A percentile compares a stretch with the other conserved stretches of the same genome.
phyloP scores from a whole-genome alignment of 1,284 basidiomycete species.

The Marasmius fiardii region DNA sequence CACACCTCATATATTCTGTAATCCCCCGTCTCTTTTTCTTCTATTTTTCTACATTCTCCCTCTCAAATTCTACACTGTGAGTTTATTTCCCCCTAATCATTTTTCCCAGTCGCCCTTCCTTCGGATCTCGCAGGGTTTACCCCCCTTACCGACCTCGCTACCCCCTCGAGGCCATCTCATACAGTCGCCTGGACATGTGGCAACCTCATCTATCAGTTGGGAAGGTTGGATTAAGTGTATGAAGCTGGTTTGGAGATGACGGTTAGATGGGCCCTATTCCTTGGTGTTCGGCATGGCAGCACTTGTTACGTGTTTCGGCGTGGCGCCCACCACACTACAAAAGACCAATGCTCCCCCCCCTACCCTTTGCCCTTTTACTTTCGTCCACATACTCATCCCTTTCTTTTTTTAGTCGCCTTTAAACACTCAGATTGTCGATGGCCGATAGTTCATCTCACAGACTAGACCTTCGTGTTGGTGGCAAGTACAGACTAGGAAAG shows the following conservation, averaged over 20 bases:
- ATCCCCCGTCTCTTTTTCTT: background rate
- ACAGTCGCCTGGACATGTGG: background rate
- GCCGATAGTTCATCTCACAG: conserved; percentile 68
- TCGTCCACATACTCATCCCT: background rate
- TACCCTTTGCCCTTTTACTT: background rate
- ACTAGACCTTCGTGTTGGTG: conserved; percentile 94
- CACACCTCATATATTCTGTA: background rate
- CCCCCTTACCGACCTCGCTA: background rate
- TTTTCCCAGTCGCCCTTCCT: background rate
- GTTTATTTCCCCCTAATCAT: background rate
- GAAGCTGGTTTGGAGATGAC: background rate
- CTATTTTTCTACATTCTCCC: background rate
- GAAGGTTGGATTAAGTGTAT: background rate
- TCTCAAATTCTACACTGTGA: conserved; percentile 4
- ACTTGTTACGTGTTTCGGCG: conserved; percentile 1
- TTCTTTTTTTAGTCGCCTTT: conserved; percentile 5
- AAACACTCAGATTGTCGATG: conserved; percentile 36
- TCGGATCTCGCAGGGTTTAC: background rate
- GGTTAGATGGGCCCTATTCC: background rate
- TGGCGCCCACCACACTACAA: background rate
- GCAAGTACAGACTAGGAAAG: conserved; percentile 98
- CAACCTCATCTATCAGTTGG: background rate
- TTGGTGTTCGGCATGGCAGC: background rate
- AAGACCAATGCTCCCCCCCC: background rate
- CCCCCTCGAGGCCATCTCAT: background rate